Base-by-base conservation (phyloP, 495 filamentous ascomycete genomes). In the Penicillium egyptiacum region DNA sequence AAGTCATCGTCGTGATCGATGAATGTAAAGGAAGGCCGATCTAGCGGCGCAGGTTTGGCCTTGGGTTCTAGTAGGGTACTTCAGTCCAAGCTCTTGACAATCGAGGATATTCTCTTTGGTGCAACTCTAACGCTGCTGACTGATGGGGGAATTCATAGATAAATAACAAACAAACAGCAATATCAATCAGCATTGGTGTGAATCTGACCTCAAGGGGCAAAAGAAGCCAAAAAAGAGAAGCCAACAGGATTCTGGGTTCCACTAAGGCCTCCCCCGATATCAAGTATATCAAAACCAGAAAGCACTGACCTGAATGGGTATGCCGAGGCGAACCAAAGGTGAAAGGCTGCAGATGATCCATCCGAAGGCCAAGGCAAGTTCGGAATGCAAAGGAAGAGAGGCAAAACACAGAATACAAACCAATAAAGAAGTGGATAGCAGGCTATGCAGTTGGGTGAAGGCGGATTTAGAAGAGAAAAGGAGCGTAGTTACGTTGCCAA, bases 1-100 rank as follows among this genome's bases (percentile, higher is more conserved):
- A 74, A 58, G 37, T 72, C 70, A 67, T 74, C 68, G 56, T 71
- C 66, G 45, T 74, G 70, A 54, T 70, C 70, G 46, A 74, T 74
- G 42, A 74, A 74, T 12, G 71, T 74, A 30, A 68, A 74, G 1
- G 65, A 67, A 10, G 71, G 69, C 40, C 59, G 67, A 59, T 72
- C 67, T 37, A 63, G 52, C 47, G 63, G 61, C 25, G 62, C 43
- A 45, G 58, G 41, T 52, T 44, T 59, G 19, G 62, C 42, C 17
- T 37, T 44, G 26, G 58, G 50, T 46, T 62, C 68, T 68, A 33
- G 28, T 39, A 19, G 20, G n/a, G 19, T 7, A 28, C 25, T 43
- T 66, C 56, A 63, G 63, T 35, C 35, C 41, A 49, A 46, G 35
- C 8, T 41, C 26, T 22, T 43, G 37, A 37, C 37, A 20, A 52